phyloP scores from a whole-genome alignment of 192 early-diverging fungal species.

The Diversispora epigaea region DNA sequence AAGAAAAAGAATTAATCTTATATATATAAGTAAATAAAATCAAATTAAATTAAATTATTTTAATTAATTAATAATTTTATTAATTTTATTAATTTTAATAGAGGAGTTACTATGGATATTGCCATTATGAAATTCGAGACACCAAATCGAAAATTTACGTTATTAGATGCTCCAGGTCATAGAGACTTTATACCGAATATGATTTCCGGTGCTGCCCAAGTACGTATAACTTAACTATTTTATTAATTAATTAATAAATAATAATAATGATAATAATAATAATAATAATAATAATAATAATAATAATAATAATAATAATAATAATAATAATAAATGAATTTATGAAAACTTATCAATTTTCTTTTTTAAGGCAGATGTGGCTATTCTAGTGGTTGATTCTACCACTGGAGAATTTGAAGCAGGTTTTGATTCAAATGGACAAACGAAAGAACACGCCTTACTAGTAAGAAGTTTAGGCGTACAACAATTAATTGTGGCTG shows the following conservation, averaged over 20 bases:
- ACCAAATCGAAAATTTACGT: conserved; percentile 68
- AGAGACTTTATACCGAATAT: conserved; percentile 99
- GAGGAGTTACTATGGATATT: conserved; percentile 97
- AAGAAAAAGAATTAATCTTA: too few relatives aligned
- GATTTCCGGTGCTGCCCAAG: conserved; percentile 91
- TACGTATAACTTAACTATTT: conserved; percentile 17
- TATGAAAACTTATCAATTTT: not conserved
- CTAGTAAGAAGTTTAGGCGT: conserved; percentile 92
- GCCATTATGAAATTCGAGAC: conserved; percentile 91
- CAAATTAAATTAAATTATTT: not conserved
- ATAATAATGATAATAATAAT: too few relatives aligned
- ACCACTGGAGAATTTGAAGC: conserved; percentile 90
- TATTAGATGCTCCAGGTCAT: conserved; percentile 97
- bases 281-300: too few relatives aligned
- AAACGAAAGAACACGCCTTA: conserved; percentile 95
- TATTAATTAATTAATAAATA: not conserved
- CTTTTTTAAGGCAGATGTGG: conserved; percentile 76
- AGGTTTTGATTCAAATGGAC: conserved; percentile 91
- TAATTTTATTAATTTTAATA: conserved; percentile 4
- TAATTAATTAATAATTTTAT: not conserved
- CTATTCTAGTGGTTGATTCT: conserved; percentile 89
- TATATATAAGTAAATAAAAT: not conserved
- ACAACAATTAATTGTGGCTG: conserved; percentile 84
- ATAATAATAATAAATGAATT: not conserved
- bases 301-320: too few relatives aligned